These are phyloP conservation scores for Yamadazyma olivae DNA, from an alignment of 805 yeast species.

Conservation along the genomic window DNA sequence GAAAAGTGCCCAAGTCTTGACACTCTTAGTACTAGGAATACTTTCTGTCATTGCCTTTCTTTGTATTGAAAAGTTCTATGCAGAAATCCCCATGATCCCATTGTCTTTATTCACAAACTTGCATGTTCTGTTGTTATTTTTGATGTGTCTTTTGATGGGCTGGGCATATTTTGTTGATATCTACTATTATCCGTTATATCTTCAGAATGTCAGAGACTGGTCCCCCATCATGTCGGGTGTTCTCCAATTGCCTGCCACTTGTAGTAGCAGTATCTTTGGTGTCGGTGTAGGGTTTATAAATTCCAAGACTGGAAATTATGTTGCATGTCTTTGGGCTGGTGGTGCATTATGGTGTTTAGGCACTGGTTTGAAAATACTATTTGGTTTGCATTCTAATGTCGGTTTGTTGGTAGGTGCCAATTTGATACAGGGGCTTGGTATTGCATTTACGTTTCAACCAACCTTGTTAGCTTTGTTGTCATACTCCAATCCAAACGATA, in stretches of 20 bases:
- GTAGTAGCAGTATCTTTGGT: conserved; percentile 13
- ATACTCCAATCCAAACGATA: conserved; percentile 30
- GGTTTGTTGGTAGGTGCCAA: conserved; percentile 24
- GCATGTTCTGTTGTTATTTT: conserved; percentile 30
- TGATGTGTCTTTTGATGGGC: conserved; percentile 46
- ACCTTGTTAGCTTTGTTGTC: conserved; percentile 53
- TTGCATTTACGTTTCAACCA: conserved; percentile 54
- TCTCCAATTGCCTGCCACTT: conserved; percentile 11
- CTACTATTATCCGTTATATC: conserved; percentile 36
- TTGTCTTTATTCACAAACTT: conserved; percentile 30
- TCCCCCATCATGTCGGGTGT: conserved; percentile 11
- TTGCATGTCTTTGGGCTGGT: conserved; percentile 40
- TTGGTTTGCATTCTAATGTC: conserved; percentile 25
- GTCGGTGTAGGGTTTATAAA: conserved; percentile 42
- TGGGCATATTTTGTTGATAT: conserved; percentile 45
- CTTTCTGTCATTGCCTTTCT: conserved; percentile 38
- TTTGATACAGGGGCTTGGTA: conserved; percentile 32
- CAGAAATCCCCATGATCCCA: conserved; percentile 56
- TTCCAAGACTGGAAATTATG: conserved; percentile 41
- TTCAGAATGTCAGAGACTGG: conserved; percentile 31
- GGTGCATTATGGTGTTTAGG: conserved; percentile 43
- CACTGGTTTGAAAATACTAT: conserved; percentile 33
- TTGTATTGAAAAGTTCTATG: conserved; percentile 45
- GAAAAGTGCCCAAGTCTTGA: conserved; percentile 41
- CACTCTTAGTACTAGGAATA: conserved; percentile 31